A percentile compares a stretch with the other conserved stretches of the same genome.
Conservation (phyloP, 345 rosid genomes). For the Gossypium anomalum region DNA sequence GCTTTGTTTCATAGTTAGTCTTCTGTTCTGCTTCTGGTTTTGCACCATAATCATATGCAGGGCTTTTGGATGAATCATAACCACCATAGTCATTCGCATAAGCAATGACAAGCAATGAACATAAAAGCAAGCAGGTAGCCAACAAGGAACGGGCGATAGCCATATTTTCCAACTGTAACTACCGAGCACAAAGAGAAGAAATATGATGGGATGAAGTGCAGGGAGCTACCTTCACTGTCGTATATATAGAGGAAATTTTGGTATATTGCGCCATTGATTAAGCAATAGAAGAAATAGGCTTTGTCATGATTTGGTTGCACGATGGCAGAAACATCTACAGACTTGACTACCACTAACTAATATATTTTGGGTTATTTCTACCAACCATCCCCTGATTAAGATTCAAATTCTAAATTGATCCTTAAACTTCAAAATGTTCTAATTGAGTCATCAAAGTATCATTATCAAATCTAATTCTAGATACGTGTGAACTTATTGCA, state of each 20-base stretch:
- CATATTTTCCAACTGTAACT: neutral
- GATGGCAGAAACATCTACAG: neutral
- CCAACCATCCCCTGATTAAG: too few species aligned
- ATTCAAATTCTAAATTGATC: too few species aligned
- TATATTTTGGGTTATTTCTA: too few species aligned
- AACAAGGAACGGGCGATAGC: slow-evolving; percentile 5
- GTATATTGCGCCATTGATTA: neutral
- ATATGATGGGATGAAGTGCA: neutral
- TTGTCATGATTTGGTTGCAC: neutral
- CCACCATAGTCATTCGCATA: slow-evolving; percentile 10
- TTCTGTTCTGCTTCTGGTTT: neutral
- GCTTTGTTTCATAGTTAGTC: neutral
- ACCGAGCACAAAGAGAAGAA: neutral
- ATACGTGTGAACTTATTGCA: too few species aligned
- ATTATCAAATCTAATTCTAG: too few species aligned
- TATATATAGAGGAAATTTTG: neutral
- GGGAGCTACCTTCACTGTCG: neutral
- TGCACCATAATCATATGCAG: neutral
- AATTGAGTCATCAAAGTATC: too few species aligned
- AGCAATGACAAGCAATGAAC: neutral
- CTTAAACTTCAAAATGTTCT: too few species aligned
- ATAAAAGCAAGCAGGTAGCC: slow-evolving; percentile 11
- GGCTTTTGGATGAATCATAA: neutral
- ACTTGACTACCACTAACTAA: neutral
- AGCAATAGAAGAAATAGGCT: neutral